Evolutionary conservation across 306 rosid genomes (phyloP), one percentile per base, ranked within the genome.

Genomic region (Sicyos edulis): DNA sequence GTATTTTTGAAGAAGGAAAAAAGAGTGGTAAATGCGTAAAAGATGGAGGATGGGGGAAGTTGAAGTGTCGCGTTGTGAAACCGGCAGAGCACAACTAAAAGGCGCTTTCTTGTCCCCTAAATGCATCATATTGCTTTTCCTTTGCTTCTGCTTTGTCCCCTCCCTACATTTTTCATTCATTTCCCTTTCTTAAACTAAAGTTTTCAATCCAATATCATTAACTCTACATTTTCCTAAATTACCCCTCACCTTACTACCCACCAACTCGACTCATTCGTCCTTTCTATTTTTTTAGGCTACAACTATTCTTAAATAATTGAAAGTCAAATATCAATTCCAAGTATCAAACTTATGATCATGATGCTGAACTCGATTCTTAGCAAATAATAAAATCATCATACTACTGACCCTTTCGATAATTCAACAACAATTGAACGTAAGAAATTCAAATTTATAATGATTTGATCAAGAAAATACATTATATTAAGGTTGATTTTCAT

Each of bases 61-160:
- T 78, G 63, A 70, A 2, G 29, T 80, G 83, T 76, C 75, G 72
- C 78, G 63, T 16, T 78, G 77, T 50, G 75, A 75, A 80, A 37
- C 84, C 79, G 85, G 78, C 86, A 83, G 70, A 20, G 76, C 73
- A 74, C 79, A 85, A 79, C 47, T 57, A 80, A 83, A 87, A 83
- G 82, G 74, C 81, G 74, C 82, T 85, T 83, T 85, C 83, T 78
- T 87, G 89, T 85, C 85, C 77, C 89, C 89, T 77, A 45, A 42
- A 53, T 80, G 75, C 82, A 78, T 87, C 84, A 75, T 81, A 59
- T 82, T 67, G 72, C 82, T 74, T 77, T 14, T 15, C 75, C 66
- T 66, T 74, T n/a, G 72, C 81, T 74, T 75, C 14, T 20, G 67
- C 62, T 62, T 70, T 73, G 88, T 85, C 87, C 79, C 83, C 88